phyloP scores from a whole-genome alignment of 176 grass and related monocot genomes.

The Oryza meyeriana region DNA sequence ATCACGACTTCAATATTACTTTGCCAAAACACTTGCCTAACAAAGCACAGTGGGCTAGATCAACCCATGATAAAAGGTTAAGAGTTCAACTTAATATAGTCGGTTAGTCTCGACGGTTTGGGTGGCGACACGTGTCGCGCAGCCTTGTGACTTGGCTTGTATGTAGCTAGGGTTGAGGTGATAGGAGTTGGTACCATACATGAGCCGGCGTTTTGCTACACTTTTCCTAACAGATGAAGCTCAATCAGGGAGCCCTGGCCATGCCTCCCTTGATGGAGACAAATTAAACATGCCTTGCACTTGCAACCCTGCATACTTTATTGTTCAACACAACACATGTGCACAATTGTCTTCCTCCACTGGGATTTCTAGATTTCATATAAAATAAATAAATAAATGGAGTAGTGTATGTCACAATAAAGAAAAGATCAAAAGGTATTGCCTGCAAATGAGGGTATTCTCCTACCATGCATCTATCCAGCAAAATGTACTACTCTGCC shows the following conservation, averaged over 20 bases:
- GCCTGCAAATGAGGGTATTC: neutral
- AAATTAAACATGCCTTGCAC: conserved; percentile 7
- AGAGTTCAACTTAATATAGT: neutral
- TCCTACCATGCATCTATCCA: neutral
- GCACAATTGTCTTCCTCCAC: neutral
- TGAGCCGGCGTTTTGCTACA: conserved; percentile 13
- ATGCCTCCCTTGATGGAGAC: conserved; percentile 50
- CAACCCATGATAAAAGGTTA: neutral
- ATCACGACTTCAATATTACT: neutral
- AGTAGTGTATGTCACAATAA: neutral
- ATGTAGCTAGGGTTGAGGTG: conserved; percentile 20
- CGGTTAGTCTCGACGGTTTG: neutral
- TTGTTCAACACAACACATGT: neutral
- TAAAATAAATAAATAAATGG: neutral
- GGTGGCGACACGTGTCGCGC: conserved; percentile 6
- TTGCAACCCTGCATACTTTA: neutral
- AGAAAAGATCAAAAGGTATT: neutral
- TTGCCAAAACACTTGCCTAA: neutral
- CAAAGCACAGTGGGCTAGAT: neutral
- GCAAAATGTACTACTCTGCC: neutral
- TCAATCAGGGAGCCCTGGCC: conserved; percentile 51
- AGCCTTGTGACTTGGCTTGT: neutral
- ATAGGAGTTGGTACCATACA: conserved; percentile 28
- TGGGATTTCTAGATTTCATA: neutral
- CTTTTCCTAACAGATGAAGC: conserved; percentile 36